Evolutionary conservation across 805 yeast genomes (phyloP).

Genomic region (Schwanniomyces pseudopolymorphus): DNA sequence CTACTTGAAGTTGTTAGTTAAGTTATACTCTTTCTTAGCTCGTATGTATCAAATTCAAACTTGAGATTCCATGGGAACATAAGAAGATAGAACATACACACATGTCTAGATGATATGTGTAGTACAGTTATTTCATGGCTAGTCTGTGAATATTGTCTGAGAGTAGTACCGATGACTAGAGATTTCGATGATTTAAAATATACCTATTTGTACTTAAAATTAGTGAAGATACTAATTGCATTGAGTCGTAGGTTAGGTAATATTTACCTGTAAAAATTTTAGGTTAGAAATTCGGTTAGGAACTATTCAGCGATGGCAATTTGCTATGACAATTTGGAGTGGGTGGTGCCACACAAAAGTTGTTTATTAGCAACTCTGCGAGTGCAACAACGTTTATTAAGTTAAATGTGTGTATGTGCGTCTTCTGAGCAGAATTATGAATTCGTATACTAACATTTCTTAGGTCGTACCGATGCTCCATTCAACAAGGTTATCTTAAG

Average conservation of each 20-base stretch:
- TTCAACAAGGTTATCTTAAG: conserved; percentile 97
- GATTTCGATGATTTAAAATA: background rate
- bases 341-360: background rate
- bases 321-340: background rate
- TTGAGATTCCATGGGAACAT: conserved; percentile 1
- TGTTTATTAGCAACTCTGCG: conserved; percentile 28
- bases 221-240: background rate
- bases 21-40: conserved; percentile 98
- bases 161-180: background rate
- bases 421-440: conserved; percentile 45
- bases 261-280: background rate
- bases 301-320: background rate
- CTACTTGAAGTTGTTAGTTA: conserved; percentile 96
- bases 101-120: background rate
- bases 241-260: background rate
- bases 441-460: conserved; percentile 35
- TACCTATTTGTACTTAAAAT: background rate
- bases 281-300: background rate
- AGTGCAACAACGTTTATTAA: conserved; percentile 21
- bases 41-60: conserved; percentile 64
- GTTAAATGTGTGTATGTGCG: conserved; percentile 25
- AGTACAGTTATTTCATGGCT: background rate
- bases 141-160: background rate
- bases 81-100: conserved; percentile 2
- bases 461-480: conserved; percentile 97